These are phyloP conservation scores for Iris macrosiphon DNA, from an alignment of 106 monocot species.

Conservation along the genomic window DNA sequence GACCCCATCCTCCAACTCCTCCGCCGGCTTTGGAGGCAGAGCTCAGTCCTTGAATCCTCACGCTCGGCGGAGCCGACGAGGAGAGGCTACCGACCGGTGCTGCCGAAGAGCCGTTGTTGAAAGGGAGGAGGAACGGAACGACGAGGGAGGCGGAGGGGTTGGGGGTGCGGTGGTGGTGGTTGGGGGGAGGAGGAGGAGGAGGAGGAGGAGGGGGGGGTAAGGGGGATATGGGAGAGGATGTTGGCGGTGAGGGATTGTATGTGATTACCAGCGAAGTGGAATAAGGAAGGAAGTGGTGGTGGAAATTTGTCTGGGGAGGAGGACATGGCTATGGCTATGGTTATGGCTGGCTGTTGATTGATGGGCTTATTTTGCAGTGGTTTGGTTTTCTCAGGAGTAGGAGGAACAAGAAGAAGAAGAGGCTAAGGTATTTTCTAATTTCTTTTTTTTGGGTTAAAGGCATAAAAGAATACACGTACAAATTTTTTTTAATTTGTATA, in stretches of 20 bases:
- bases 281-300: not conserved
- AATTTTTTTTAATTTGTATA: too few species aligned
- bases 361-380: too few species aligned
- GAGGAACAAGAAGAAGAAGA: too few species aligned
- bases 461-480: too few species aligned
- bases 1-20: constrained; percentile 30
- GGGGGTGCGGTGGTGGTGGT: constrained; percentile 12
- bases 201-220: not conserved
- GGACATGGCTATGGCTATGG: constrained; percentile 7
- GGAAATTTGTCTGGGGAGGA: constrained; percentile 14
- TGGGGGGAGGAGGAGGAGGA: not conserved
- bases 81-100: not conserved
- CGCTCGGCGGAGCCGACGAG: constrained; percentile 22
- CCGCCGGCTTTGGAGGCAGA: constrained; percentile 19
- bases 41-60: constrained; percentile 43
- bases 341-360: not conserved
- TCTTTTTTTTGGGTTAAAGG: too few species aligned
- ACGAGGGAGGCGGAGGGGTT: not conserved
- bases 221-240: constrained; percentile 24
- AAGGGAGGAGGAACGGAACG: not conserved
- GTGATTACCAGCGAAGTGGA: constrained; percentile 7
- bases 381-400: too few species aligned
- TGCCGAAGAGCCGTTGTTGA: not conserved
- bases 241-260: constrained; percentile 24
- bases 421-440: too few species aligned